A percentile compares a stretch with the other conserved stretches of the same genome.
Conservation (phyloP, 1,284 basidiomycete species). For the Tremellales sp. region DNA sequence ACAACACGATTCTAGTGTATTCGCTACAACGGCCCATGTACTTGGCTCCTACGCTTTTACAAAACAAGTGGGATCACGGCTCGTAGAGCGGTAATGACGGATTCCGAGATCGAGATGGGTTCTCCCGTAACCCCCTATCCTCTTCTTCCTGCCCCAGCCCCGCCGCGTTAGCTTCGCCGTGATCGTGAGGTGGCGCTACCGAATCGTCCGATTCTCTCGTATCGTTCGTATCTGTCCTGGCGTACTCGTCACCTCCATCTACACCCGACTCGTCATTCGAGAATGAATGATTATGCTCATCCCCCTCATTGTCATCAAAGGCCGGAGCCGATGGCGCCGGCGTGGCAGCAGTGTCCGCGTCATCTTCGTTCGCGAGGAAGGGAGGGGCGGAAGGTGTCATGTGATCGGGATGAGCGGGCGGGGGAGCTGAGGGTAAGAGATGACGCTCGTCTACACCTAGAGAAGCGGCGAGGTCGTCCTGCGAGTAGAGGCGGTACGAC, state of each 20-base stretch:
- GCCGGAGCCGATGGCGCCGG: conserved; percentile 19
- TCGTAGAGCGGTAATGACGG: not conserved
- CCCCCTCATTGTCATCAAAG: conserved; percentile 7
- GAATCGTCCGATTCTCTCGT: not conserved
- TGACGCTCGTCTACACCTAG: conserved; percentile 8
- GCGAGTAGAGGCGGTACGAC: not conserved
- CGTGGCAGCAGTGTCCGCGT: conserved; percentile 3
- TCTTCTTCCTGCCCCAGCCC: not conserved
- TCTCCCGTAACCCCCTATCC: too few species aligned
- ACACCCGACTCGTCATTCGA: not conserved
- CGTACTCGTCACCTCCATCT: too few species aligned
- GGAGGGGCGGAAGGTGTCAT: conserved; percentile 25
- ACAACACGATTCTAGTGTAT: not conserved
- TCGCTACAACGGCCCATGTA: too few species aligned
- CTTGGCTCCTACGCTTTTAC: too few species aligned
- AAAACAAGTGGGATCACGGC: not conserved
- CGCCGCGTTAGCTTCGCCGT: not conserved
- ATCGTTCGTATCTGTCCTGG: not conserved
- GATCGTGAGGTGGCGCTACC: conserved; percentile 3
- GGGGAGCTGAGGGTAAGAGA: conserved; percentile 27
- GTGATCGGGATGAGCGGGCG: conserved; percentile 3
- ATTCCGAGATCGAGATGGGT: not conserved
- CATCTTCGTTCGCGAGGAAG: conserved; percentile 14
- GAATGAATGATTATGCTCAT: conserved; percentile 1
- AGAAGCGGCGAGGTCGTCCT: not conserved